Evolutionary conservation across 2,329 filamentous ascomycete species (phyloP), one percentile per base, ranked within the genome.

Genomic region (Talaromyces sp.): DNA sequence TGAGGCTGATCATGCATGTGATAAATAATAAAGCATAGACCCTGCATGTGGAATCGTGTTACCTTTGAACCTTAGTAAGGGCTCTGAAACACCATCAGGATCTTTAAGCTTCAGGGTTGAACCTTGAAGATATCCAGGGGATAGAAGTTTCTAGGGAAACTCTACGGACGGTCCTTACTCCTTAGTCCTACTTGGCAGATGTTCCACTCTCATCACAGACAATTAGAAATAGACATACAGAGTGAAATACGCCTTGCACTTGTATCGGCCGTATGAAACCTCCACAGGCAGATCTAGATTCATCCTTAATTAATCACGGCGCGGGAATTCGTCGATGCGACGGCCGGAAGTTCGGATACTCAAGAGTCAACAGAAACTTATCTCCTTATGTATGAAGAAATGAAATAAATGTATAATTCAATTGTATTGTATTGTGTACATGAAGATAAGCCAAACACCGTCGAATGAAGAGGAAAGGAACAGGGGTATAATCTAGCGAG

Each of bases 401-500:
- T 28, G 25, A 28, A 7, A 4, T 28, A 28, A 28, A 28, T 7
- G 25, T 28, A 28, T 28, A 28, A 28, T 13, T 48, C 45, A 33
- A 48, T 21, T 48, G 45, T 17, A 48, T 48, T 48, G 45, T 28
- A 7, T 28, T 28, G 25, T 48, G 11, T 48, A 48, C 45, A 48
- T 28, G 45, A 48, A 48, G 10, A 22, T 15, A 45, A 7, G 19
- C 45, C 45, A 35, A 48, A 48, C 45, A 48, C 45, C 45, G 45
- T 33, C 13, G 45, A 35, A 48, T 48, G n/a, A 48, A 21, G 28
- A 33, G 35, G 40, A 22, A 55, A 41, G 45, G 25, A 43, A 46
- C 40, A 46, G 31, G 53, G 53, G 40, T 46, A 55, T 55, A 55
- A 37, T 55, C 53, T 55, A 55, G 53, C 40, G 40, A 55, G 40